A percentile compares a stretch with the other conserved stretches of the same genome.
Evolutionary conservation across 2,329 filamentous ascomycete genomes (phyloP).

Genomic region (Fusarium illudens): DNA sequence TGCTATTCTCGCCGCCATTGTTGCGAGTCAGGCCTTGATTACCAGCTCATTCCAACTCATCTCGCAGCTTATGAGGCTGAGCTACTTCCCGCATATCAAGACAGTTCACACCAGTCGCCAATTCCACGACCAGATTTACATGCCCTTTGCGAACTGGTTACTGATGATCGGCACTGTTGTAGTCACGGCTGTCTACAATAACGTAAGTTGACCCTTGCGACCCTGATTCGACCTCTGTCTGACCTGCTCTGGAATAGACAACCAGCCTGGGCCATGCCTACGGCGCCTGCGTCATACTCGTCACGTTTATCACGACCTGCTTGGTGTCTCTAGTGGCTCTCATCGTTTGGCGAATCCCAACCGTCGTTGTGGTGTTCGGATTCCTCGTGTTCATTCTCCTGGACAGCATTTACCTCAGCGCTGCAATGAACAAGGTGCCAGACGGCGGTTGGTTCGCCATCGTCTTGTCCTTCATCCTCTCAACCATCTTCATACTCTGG

Average conservation of each 20-base stretch:
- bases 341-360: slow-evolving; percentile 73
- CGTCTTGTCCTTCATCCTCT: slow-evolving; percentile 68
- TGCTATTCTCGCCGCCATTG: slow-evolving; percentile 74
- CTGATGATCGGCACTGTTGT: slow-evolving; percentile 80
- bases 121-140: slow-evolving; percentile 80
- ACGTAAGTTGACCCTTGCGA: slow-evolving; percentile 53
- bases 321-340: slow-evolving; percentile 77
- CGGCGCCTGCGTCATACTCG: slow-evolving; percentile 81
- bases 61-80: slow-evolving; percentile 74
- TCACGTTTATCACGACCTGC: slow-evolving; percentile 80
- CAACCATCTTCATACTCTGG: slow-evolving; percentile 76
- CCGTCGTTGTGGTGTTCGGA: slow-evolving; percentile 66
- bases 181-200: slow-evolving; percentile 77
- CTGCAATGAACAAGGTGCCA: slow-evolving; percentile 76
- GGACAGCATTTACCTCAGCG: slow-evolving; percentile 75
- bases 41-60: slow-evolving; percentile 76
- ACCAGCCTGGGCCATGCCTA: slow-evolving; percentile 77
- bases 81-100: slow-evolving; percentile 80
- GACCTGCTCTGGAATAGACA: slow-evolving; percentile 53
- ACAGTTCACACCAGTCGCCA: slow-evolving; percentile 74
- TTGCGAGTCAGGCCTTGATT: slow-evolving; percentile 82
- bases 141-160: slow-evolving; percentile 79
- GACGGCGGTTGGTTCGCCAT: slow-evolving; percentile 83
- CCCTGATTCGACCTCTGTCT: not conserved
- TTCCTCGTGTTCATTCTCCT: slow-evolving; percentile 72